A percentile compares a stretch with the other conserved stretches of the same genome.
These are phyloP conservation scores for Liquidambar formosana DNA, from an alignment of 164 flowering plant genomes.

Conservation along the genomic window DNA sequence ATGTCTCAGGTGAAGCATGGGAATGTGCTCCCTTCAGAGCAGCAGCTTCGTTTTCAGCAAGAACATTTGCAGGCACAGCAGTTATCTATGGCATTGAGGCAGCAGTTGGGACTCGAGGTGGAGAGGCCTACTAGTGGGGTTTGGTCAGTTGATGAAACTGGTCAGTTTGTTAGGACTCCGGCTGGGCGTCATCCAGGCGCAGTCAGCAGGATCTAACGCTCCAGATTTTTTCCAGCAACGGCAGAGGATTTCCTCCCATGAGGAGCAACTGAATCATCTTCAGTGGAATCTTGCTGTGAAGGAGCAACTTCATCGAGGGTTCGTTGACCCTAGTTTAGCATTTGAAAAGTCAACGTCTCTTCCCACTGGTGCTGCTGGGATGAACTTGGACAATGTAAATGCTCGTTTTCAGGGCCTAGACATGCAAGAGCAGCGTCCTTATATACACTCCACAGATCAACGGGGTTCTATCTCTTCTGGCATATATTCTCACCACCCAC, in stretches of 20 bases:
- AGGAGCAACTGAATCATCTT: background rate
- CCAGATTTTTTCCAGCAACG: slow-evolving; percentile 4
- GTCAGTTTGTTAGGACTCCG: slow-evolving; percentile 1
- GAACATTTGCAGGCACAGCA: slow-evolving; percentile 6
- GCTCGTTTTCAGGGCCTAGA: background rate
- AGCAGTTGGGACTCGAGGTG: slow-evolving; percentile 5
- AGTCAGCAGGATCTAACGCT: background rate
- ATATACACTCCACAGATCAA: background rate
- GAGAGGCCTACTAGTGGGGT: slow-evolving; percentile 4
- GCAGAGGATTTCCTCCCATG: background rate
- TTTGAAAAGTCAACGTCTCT: slow-evolving; percentile 5
- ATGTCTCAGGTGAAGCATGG: background rate
- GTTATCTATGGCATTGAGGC: slow-evolving; percentile 6
- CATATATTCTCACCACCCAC: background rate
- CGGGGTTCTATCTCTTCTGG: slow-evolving; percentile 3
- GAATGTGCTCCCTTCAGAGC: background rate
- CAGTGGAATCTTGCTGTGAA: slow-evolving; percentile 3
- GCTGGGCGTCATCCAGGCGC: slow-evolving; percentile 2
- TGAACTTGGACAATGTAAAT: background rate
- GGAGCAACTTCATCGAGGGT: slow-evolving; percentile 8
- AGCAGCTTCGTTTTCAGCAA: slow-evolving; percentile 9
- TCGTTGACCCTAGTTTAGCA: background rate
- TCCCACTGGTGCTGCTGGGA: slow-evolving; percentile 2
- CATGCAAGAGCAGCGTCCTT: slow-evolving; percentile 1
- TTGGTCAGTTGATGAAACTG: slow-evolving; percentile 6